These are phyloP conservation scores for Pseudocercospora musae DNA, from an alignment of 2,329 filamentous ascomycete species.

Conservation along the genomic window DNA sequence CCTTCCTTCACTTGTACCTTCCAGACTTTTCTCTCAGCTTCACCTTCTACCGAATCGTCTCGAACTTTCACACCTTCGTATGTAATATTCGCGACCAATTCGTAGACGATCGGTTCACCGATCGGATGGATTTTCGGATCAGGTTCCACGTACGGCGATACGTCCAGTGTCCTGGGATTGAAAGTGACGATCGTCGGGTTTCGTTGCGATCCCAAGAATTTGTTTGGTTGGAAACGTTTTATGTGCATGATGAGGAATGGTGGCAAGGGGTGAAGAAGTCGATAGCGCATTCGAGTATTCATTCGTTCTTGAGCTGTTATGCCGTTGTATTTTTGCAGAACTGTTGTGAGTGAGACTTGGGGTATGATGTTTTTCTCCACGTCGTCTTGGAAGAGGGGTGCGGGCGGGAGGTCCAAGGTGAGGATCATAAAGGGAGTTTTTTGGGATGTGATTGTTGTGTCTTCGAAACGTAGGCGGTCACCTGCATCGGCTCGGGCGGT, in stretches of 20 bases:
- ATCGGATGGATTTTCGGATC: conserved; percentile 67
- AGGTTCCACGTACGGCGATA: conserved; percentile 87
- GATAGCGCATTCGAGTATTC: conserved; percentile 82
- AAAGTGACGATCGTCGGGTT: conserved; percentile 99
- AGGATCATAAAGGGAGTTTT: conserved; percentile 82
- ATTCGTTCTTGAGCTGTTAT: conserved; percentile 81
- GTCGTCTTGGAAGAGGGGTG: conserved; percentile 94
- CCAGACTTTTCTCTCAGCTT: conserved; percentile 90
- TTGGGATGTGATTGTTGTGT: conserved; percentile 78
- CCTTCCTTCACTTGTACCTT: conserved; percentile 78
- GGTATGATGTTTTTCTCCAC: conserved; percentile 95
- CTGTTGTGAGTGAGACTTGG: conserved; percentile 75
- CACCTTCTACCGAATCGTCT: conserved; percentile 82
- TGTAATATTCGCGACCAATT: conserved; percentile 91
- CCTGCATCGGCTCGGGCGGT: conserved; percentile 84
- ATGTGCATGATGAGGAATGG: conserved; percentile 91
- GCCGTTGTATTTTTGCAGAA: conserved; percentile 92
- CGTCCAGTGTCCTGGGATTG: conserved; percentile 77
- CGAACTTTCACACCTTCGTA: conserved; percentile 75
- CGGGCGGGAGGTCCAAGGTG: conserved; percentile 85
- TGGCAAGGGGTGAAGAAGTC: conserved; percentile 83
- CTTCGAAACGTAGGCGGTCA: conserved; percentile 88
- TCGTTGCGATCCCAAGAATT: conserved; percentile 83
- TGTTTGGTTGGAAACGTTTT: conserved; percentile 95
- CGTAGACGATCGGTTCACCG: conserved; percentile 86